Evolutionary conservation across 129 eudicot genomes (phyloP).

Genomic region (Pseudognaphalium luteoalbum): DNA sequence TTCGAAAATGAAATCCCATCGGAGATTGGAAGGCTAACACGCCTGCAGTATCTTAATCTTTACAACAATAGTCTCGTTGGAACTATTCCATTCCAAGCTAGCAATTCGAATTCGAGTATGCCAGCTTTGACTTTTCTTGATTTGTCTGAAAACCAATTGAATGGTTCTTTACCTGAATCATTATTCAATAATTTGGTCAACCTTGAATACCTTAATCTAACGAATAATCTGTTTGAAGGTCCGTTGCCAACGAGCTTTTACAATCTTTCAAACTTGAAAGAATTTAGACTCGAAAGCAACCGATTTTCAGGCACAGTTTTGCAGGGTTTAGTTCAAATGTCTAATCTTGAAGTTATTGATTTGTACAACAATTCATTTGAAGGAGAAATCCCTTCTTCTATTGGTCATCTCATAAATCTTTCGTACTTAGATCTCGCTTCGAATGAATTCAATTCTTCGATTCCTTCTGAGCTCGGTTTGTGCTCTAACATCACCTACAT

Average conservation of each 20-base stretch:
- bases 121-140: conserved; percentile 70
- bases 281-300: conserved; percentile 42
- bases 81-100: conserved; percentile 58
- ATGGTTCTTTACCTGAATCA: conserved; percentile 67
- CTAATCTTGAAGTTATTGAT: conserved; percentile 48
- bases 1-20: conserved; percentile 46
- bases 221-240: conserved; percentile 55
- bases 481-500: conserved; percentile 56
- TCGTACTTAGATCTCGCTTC: conserved; percentile 41
- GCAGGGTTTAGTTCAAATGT: conserved; percentile 37
- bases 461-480: conserved; percentile 66
- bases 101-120: conserved; percentile 50
- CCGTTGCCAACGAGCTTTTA: conserved; percentile 40
- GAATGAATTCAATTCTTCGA: conserved; percentile 51
- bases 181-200: conserved; percentile 50
- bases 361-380: conserved; percentile 43
- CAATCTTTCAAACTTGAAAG: conserved; percentile 48
- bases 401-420: conserved; percentile 60
- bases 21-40: conserved; percentile 52
- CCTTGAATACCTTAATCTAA: conserved; percentile 64
- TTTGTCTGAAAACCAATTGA: conserved; percentile 59
- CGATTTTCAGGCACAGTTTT: conserved; percentile 54
- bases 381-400: conserved; percentile 63
- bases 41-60: conserved; percentile 43
- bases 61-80: conserved; percentile 47